Percentiles rank a stretch among this genome's conserved stretches.
Evolutionary conservation across 495 filamentous ascomycete genomes (phyloP).

Genomic region (Oidiodendron maius): DNA sequence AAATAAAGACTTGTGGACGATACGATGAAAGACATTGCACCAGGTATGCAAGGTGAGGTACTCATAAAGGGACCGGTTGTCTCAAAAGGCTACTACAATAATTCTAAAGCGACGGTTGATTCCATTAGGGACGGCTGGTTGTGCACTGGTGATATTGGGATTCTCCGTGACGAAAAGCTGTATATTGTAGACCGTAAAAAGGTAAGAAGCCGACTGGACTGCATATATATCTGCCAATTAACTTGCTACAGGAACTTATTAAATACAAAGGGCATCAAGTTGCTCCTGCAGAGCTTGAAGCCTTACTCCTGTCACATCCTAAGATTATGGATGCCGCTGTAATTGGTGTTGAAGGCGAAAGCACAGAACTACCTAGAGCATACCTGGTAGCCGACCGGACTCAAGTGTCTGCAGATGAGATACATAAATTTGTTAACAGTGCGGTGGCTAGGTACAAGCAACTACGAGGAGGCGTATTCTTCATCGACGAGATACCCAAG

Average conservation of each 20-base stretch:
- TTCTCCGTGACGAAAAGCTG: constrained; percentile 47
- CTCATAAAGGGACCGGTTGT: constrained; percentile 59
- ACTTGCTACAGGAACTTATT: constrained; percentile 75
- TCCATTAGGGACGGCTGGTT: constrained; percentile 60
- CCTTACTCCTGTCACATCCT: constrained; percentile 62
- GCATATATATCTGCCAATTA: constrained; percentile 38
- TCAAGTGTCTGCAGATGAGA: no score
- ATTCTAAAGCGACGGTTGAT: constrained; percentile 42
- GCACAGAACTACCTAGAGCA: constrained; percentile 59
- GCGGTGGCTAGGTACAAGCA: no score
- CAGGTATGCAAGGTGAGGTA: constrained; percentile 53
- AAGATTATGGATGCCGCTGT: constrained; percentile 70
- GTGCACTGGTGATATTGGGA: constrained; percentile 58
- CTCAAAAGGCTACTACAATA: constrained; percentile 62
- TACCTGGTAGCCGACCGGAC: no score
- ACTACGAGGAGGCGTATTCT: no score
- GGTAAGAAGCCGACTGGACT: constrained; percentile 50
- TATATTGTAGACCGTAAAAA: constrained; percentile 71
- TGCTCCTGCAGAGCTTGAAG: constrained; percentile 81
- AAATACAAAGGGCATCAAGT: constrained; percentile 84
- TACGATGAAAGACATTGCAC: constrained; percentile 32
- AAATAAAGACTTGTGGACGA: constrained; percentile 22
- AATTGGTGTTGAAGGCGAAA: constrained; percentile 53
- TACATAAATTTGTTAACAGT: no score
- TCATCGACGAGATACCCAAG: no score